phyloP scores from a whole-genome alignment of 176 grass and related monocot genomes.

The Eleusine coracana region DNA sequence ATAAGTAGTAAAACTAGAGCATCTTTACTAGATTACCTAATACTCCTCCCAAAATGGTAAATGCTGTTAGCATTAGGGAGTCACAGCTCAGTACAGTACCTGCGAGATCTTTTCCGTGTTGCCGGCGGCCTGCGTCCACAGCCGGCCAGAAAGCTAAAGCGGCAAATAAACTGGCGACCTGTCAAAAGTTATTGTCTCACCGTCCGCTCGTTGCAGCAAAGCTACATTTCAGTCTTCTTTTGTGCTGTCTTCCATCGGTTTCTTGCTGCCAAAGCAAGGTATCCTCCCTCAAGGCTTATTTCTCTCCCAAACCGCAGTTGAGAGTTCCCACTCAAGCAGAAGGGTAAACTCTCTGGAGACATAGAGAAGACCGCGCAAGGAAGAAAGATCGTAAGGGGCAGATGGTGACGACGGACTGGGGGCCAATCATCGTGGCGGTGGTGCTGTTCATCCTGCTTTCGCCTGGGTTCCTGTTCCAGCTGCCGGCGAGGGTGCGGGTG shows the following conservation, averaged over 20 bases:
- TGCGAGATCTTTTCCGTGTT: conserved; percentile 28
- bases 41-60: too few species aligned
- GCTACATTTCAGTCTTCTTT: background rate
- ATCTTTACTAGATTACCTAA: too few species aligned
- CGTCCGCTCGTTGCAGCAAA: background rate
- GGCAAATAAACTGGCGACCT: background rate
- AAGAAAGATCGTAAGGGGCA: too few species aligned
- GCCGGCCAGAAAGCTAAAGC: conserved; percentile 4
- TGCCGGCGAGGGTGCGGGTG: conserved; percentile 40
- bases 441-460: conserved; percentile 47
- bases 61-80: too few species aligned
- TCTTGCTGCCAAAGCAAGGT: conserved; percentile 24
- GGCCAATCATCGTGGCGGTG: conserved; percentile 44
- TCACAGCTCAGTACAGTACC: too few species aligned
- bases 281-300: background rate
- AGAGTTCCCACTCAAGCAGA: background rate
- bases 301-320: background rate
- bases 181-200: background rate
- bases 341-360: too few species aligned
- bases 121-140: background rate
- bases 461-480: conserved; percentile 50
- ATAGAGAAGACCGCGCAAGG: background rate
- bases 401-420: conserved; percentile 41
- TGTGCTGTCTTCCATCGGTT: background rate
- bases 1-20: too few species aligned